Conservation (phyloP, 257 asterid species). For the Solanum ossicruentum region DNA sequence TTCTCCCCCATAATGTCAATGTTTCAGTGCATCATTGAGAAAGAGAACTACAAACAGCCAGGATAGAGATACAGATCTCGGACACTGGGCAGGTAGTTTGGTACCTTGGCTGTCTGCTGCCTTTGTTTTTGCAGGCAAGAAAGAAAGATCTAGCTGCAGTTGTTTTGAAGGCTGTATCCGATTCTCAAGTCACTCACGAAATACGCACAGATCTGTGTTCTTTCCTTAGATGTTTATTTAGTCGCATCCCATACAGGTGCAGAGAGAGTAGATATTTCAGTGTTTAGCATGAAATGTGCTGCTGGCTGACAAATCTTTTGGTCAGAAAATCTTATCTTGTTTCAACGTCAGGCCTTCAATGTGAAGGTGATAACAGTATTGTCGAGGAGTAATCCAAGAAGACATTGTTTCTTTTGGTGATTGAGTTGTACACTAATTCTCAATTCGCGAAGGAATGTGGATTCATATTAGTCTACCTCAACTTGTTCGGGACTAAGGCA, state of each 20-base stretch:
- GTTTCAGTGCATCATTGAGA: slow-evolving; percentile 5
- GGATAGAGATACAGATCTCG: slow-evolving; percentile 4
- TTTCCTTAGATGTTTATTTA: neutral
- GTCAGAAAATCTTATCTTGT: neutral
- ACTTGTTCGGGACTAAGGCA: no score
- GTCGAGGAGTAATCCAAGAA: neutral
- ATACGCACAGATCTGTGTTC: neutral
- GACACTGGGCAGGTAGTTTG: neutral
- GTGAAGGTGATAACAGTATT: neutral
- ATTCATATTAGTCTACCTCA: no score
- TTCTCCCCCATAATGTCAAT: no score
- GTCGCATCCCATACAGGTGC: neutral
- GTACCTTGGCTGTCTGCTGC: neutral
- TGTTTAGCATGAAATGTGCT: neutral
- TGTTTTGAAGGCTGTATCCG: neutral
- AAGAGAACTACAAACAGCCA: neutral
- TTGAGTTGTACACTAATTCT: neutral
- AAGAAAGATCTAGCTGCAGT: neutral
- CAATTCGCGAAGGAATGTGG: neutral
- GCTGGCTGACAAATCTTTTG: neutral
- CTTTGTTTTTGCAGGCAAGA: slow-evolving; percentile 1
- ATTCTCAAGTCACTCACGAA: neutral
- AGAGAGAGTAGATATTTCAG: neutral
- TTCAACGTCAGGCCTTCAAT: neutral
- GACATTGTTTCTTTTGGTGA: neutral